Evolutionary conservation across 2,329 filamentous ascomycete genomes (phyloP), one percentile per base, ranked within the genome.

Genomic region (Emmonsia crescens): DNA sequence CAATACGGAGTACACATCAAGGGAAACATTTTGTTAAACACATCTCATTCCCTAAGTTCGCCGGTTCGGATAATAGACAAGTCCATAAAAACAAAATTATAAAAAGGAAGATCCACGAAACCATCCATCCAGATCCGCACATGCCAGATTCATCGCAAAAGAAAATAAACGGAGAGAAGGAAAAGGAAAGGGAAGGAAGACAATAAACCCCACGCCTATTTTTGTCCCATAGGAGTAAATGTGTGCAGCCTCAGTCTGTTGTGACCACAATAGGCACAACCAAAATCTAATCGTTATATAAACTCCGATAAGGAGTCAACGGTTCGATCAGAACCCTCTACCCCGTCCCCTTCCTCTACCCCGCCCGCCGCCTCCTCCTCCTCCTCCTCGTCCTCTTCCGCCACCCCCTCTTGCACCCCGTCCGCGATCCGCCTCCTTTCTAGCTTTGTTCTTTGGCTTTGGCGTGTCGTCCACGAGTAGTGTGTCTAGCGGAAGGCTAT

Each of bases 391-490:
- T 48, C 77, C 75, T 51, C 77, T 75, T 52, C 81, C 74, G 44
- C 81, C 76, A 46, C 79, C 77, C 12, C 77, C 77, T 44, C 79
- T 72, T 29, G 78, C 74, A 51, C 78, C 74, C 54, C 78, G 68
- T 24, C 78, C 73, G 55, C 79, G 73, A 52, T 80, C 77, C 54
- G 78, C 83, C 79, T 97, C 94, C 83, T 99, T 99, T 73, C 93
- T 85, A 31, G 94, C 93, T 86, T 99, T 99, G 80, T 99, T 99
- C 88, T 97, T 97, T 64, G 94, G 93, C 82, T 99, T 99, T 59
- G 93, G 91, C 71, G 91, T 86, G 78, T 99, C 94, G 75, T 99
- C 94, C 69, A 99, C 91, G 65, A 99, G 83, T 60, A 99, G 83
- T 48, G 93, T 96, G 77, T 99, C 94, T 66, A 99, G 84, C 46